Conservation (phyloP, 345 rosid genomes). For the Brassica juncea region DNA sequence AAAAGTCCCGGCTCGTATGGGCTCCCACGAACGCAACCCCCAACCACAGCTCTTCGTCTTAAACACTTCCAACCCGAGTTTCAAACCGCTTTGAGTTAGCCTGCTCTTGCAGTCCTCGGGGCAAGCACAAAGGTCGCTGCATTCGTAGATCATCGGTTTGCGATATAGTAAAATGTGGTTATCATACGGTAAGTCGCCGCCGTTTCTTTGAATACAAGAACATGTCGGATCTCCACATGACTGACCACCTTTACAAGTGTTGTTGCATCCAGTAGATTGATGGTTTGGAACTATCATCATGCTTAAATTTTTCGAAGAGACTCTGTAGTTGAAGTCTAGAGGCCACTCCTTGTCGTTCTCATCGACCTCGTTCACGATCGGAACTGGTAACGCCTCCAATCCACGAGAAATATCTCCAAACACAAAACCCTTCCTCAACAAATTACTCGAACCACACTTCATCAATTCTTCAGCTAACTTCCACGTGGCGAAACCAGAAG, state of each 20-base stretch:
- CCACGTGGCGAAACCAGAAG: conserved; percentile 51
- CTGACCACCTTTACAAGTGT: neutral
- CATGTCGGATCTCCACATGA: conserved; percentile 29
- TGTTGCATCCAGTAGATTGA: neutral
- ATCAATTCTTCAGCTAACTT: conserved; percentile 42
- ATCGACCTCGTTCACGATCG: conserved; percentile 77
- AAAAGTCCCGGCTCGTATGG: conserved; percentile 48
- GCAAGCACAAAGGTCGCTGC: conserved; percentile 49
- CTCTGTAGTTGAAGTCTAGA: conserved; percentile 48
- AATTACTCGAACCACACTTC: neutral
- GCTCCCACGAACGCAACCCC: conserved; percentile 50
- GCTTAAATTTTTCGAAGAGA: neutral
- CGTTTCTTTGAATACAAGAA: conserved; percentile 43
- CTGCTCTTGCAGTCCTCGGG: conserved; percentile 39
- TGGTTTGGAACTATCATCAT: neutral
- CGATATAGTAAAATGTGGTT: conserved; percentile 22
- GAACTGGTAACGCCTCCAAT: conserved; percentile 52
- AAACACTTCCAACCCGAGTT: conserved; percentile 48
- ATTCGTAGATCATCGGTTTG: conserved; percentile 44
- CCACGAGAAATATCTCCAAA: conserved; percentile 62
- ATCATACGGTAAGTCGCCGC: conserved; percentile 27
- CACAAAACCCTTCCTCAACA: conserved; percentile 45
- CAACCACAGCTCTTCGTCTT: conserved; percentile 45
- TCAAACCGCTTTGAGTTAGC: conserved; percentile 44
- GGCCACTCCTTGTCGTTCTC: conserved; percentile 51